Conservation (phyloP, 2,329 filamentous ascomycete genomes). For the Fusarium bulbicola region DNA sequence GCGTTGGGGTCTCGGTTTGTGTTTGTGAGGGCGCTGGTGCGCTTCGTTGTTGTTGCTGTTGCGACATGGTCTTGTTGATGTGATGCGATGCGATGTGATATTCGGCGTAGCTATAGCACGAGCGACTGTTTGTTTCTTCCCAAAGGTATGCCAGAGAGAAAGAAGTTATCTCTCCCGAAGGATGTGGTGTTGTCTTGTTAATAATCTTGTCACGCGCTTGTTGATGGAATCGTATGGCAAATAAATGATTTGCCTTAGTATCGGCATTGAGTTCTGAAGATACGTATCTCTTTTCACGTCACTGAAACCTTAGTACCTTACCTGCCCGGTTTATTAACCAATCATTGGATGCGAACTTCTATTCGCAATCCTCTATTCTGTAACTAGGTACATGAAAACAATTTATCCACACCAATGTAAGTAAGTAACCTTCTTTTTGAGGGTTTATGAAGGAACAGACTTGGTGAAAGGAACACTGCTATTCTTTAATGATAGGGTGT, state of each 20-base stretch:
- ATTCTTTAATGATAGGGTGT: not conserved
- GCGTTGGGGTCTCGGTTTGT: conserved; percentile 44
- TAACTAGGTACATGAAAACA: not conserved
- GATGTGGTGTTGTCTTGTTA: not conserved
- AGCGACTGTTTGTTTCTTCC: not conserved
- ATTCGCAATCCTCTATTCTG: not conserved
- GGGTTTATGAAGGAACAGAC: not conserved
- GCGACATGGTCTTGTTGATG: conserved; percentile 41
- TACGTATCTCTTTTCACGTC: not conserved
- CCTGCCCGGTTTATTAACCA: not conserved
- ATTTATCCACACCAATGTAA: not conserved
- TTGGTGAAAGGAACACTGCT: not conserved
- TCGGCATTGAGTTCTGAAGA: not conserved
- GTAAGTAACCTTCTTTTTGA: not conserved
- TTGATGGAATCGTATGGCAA: conserved; percentile 24
- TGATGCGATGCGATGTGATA: not conserved
- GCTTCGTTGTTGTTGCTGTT: conserved; percentile 43
- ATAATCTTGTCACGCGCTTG: conserved; percentile 20
- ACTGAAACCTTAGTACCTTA: not conserved
- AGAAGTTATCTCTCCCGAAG: not conserved
- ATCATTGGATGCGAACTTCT: not conserved
- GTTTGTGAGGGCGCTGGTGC: conserved; percentile 48
- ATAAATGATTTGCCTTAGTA: conserved; percentile 13
- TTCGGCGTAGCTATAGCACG: not conserved
- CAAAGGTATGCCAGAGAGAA: not conserved